These are phyloP conservation scores for Clarireedia paspali DNA, from an alignment of 2,329 filamentous ascomycete genomes.

Conservation along the genomic window DNA sequence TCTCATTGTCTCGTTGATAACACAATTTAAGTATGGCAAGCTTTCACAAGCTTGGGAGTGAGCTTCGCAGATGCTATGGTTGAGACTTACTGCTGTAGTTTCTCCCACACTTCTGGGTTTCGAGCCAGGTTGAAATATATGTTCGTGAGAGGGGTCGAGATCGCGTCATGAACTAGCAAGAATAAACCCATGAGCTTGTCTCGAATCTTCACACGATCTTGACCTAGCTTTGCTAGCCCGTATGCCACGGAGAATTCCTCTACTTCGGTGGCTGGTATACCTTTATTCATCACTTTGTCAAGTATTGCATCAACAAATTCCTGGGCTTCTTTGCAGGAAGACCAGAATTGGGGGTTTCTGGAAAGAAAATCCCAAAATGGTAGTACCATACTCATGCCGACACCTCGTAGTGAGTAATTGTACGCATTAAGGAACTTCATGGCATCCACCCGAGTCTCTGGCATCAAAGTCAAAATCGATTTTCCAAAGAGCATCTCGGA, in stretches of 20 bases:
- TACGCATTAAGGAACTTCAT: not conserved
- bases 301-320: not conserved
- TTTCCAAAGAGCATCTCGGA: slow-evolving; percentile 58
- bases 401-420: not conserved
- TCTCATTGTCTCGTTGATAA: slow-evolving; percentile 60
- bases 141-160: not conserved
- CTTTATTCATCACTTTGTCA: not conserved
- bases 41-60: not conserved
- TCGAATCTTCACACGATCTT: not conserved
- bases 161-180: not conserved
- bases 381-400: not conserved
- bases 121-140: not conserved
- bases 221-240: not conserved
- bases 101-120: not conserved
- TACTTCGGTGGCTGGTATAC: not conserved
- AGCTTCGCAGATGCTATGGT: not conserved
- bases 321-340: slow-evolving; percentile 2
- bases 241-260: not conserved
- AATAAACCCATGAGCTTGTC: not conserved
- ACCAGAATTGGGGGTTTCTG: not conserved
- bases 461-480: slow-evolving; percentile 24
- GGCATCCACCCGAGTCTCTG: not conserved
- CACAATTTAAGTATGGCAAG: not conserved
- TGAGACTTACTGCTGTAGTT: not conserved
- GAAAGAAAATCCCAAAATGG: slow-evolving; percentile 1